Base-by-base conservation (phyloP, 768 basidiomycete genomes). In the Botryobasidium botryosum region DNA sequence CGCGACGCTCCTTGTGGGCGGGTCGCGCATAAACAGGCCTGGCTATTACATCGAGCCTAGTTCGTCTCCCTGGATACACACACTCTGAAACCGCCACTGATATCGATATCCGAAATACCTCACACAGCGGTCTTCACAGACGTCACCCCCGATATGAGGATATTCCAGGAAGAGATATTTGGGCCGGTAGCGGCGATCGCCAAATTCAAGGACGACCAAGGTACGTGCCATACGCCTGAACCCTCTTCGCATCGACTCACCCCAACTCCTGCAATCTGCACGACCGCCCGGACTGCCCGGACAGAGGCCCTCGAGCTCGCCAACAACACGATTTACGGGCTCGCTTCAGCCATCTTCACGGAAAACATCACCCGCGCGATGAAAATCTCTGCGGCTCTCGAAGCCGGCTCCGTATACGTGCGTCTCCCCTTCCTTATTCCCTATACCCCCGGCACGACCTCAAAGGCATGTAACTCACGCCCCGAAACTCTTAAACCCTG, bases 121-220 rank as follows among this genome's bases (percentile, higher is more conserved):
- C n/a, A n/a, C n/a, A n/a, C n/a, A n/a, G 35, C 41, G 85, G 85
- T 96, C 57, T 84, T 97, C 59, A 74, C 77, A 26, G 75, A 88
- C 52, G 74, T 88, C 53, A 74, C 60, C 36, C 66, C 74, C 26
- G 67, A 79, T 45, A 92, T 94, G 88, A 84, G 72, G 59, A 86
- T 88, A 53, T 76, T 79, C 12, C 25, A 31, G 40, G 48, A 43
- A 40, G 41, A 90, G 77, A 92, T 92, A 52, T 96, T 96, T 59
- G 92, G 91, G 7, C 91, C 91, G 24, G 79, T 85, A 35, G 74
- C 74, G 45, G 79, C 76, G 24, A 61, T 88, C 29, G 70, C 78
- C 64, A 77, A 75, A 56, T 87, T 87, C 64, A 70, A 76, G 53
- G 68, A 72, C 28, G 71, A 72, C 51, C 66, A 68, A 40, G n/a